Conservation (phyloP, 1,284 basidiomycete genomes). For the Boletus semigastroideus region DNA sequence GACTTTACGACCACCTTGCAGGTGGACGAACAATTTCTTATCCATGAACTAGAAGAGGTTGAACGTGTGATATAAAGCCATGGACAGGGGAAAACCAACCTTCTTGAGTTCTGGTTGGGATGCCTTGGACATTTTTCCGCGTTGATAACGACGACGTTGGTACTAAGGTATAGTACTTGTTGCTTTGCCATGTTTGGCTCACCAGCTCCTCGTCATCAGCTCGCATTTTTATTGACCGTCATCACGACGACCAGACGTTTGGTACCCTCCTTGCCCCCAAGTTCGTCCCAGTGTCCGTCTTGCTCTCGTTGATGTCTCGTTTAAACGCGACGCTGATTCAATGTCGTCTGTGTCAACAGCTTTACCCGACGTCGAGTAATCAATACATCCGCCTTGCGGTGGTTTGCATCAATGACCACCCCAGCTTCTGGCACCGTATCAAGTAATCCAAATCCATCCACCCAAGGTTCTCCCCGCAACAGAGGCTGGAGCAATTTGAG, state of each 20-base stretch:
- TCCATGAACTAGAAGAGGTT: conserved; percentile 84
- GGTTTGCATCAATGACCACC: conserved; percentile 30
- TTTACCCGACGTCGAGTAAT: conserved; percentile 1
- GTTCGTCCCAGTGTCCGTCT: conserved; percentile 14
- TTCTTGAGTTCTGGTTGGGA: conserved; percentile 94
- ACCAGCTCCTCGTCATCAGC: conserved; percentile 1
- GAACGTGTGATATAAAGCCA: conserved; percentile 6
- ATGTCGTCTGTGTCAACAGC: conserved; percentile 5
- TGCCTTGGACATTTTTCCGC: conserved; percentile 75
- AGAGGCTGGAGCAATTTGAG: conserved; percentile 43
- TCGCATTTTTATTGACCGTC: not conserved
- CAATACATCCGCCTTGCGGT: not conserved
- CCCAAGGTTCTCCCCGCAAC: conserved; percentile 30
- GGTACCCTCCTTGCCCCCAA: not conserved
- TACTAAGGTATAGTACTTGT: not conserved
- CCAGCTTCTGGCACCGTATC: conserved; percentile 30
- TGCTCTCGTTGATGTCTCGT: not conserved
- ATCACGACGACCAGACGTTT: not conserved
- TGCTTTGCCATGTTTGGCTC: conserved; percentile 37
- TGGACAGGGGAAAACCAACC: conserved; percentile 42
- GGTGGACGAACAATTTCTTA: conserved; percentile 92
- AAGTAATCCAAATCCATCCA: conserved; percentile 26
- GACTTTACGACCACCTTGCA: conserved; percentile 96
- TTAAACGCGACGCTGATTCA: conserved; percentile 13
- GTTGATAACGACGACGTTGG: not conserved